Evolutionary conservation across 1,139 yeast species (phyloP), one percentile per base, ranked within the genome.

Genomic region (Yamadazyma blattariae): DNA sequence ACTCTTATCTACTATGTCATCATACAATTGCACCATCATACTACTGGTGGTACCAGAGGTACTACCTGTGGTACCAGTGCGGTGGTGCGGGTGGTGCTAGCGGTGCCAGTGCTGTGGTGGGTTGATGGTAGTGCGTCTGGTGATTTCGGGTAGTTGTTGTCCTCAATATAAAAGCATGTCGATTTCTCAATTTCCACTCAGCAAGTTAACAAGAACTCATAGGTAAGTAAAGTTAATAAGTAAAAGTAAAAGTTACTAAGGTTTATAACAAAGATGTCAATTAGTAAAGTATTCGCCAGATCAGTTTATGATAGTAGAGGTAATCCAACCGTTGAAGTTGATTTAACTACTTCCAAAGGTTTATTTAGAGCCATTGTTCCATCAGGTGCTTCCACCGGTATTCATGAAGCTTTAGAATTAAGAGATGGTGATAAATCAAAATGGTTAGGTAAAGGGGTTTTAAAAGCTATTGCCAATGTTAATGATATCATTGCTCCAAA

Each of bases 261-360:
- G n/a, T n/a, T n/a, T n/a, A 17, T 17, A 17, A 17, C 5, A 17
- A 17, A 32, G 39, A 65, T 64, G 71, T 61, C 71, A 44, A 51
- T 61, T 41, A 44, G 64, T 38, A 87, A 88, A 72, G 72, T 87
- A 56, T 79, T 74, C 70, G 86, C 96, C 56, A 86, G 96, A 74
- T 81, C 80, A 74, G 94, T 89, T 68, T 89, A 89, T 82, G 97
- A 89, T 74, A 88, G 96, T 54, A 86, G 97, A 74, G 96, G 96
- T 71, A 89, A 89, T 79, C 97, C 97, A 70, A 89, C 96, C 50
- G 96, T 89, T 54, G 96, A 89, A 77, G 96, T 88, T 52, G 96
- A 89, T 59, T 58, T 88, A 53, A 74, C 82, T 76, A 89, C 96
- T 56, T 88, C 74, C 47, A 77, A 82, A 58, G 96, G 96, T 59